Evolutionary conservation across 805 yeast species (phyloP).

Genomic region (Cyberlindnera samutprakarnensis): DNA sequence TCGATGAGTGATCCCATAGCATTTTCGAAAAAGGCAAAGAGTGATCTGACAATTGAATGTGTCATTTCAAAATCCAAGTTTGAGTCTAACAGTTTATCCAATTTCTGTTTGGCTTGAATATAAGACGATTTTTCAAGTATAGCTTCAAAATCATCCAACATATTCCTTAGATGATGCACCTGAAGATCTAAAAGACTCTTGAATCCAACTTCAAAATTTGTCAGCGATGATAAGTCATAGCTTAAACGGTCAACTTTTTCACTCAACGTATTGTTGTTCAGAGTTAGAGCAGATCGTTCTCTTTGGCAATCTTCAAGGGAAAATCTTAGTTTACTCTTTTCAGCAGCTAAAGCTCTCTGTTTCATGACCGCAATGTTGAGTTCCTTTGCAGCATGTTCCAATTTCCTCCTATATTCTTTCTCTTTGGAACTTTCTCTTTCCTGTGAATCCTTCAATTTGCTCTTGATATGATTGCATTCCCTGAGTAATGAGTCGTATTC

Average conservation of each 20-base stretch:
- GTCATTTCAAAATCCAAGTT: slow-evolving; percentile 20
- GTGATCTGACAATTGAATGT: slow-evolving; percentile 31
- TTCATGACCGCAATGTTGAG: slow-evolving; percentile 34
- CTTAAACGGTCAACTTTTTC: slow-evolving; percentile 29
- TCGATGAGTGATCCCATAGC: slow-evolving; percentile 53
- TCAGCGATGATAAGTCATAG: slow-evolving; percentile 17
- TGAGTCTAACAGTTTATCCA: slow-evolving; percentile 32
- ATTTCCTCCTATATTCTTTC: slow-evolving; percentile 22
- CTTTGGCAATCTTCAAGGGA: slow-evolving; percentile 30
- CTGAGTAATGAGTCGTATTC: slow-evolving; percentile 15
- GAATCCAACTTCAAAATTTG: slow-evolving; percentile 33
- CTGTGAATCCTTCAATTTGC: slow-evolving; percentile 16
- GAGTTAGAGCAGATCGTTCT: slow-evolving; percentile 30
- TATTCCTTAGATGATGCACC: slow-evolving; percentile 38
- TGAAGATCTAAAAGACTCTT: slow-evolving; percentile 35
- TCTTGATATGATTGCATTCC: slow-evolving; percentile 21
- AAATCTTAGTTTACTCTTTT: slow-evolving; percentile 35
- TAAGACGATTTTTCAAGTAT: slow-evolving; percentile 53
- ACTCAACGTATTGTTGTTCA: slow-evolving; percentile 30
- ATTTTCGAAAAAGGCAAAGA: slow-evolving; percentile 48
- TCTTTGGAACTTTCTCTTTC: slow-evolving; percentile 23
- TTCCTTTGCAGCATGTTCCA: slow-evolving; percentile 31
- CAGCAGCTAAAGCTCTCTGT: slow-evolving; percentile 36
- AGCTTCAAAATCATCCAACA: slow-evolving; percentile 43
- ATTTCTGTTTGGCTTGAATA: slow-evolving; percentile 47